Evolutionary conservation across 1,139 yeast genomes (phyloP).

Genomic region (Suhomyces kunorum): DNA sequence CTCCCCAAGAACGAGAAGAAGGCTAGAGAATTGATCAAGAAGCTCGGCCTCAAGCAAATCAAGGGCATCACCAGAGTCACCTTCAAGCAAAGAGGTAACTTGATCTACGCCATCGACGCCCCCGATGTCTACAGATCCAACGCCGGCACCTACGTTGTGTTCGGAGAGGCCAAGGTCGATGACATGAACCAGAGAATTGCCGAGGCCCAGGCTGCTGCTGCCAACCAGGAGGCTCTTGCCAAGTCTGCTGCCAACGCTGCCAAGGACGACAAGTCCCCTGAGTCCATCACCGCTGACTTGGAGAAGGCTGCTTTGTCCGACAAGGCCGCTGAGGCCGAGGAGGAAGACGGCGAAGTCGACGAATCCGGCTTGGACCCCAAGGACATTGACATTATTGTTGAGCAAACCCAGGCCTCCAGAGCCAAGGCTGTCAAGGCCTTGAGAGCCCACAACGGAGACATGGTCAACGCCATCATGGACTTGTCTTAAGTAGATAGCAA

Average conservation of each 20-base stretch:
- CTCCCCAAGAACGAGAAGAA: slow-evolving; percentile 91
- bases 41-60: slow-evolving; percentile 87
- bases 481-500: slow-evolving; percentile 46
- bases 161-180: slow-evolving; percentile 97
- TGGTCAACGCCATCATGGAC: slow-evolving; percentile 95
- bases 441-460: slow-evolving; percentile 86
- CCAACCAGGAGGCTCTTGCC: slow-evolving; percentile 61
- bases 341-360: slow-evolving; percentile 70
- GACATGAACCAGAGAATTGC: slow-evolving; percentile 81
- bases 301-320: slow-evolving; percentile 70
- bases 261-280: slow-evolving; percentile 56
- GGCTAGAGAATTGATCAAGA: slow-evolving; percentile 89
- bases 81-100: slow-evolving; percentile 91
- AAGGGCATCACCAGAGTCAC: slow-evolving; percentile 95
- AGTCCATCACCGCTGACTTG: slow-evolving; percentile 87
- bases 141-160: slow-evolving; percentile 94
- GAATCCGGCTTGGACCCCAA: slow-evolving; percentile 77
- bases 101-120: slow-evolving; percentile 85
- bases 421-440: slow-evolving; percentile 90
- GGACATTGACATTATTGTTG: slow-evolving; percentile 80
- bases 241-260: slow-evolving; percentile 48
- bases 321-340: slow-evolving; percentile 45
- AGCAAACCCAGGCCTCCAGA: slow-evolving; percentile 88
- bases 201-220: slow-evolving; percentile 53
- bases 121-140: slow-evolving; percentile 96